Conservation (phyloP, 495 filamentous ascomycete species). For the Trichocladium uniseriatum region DNA sequence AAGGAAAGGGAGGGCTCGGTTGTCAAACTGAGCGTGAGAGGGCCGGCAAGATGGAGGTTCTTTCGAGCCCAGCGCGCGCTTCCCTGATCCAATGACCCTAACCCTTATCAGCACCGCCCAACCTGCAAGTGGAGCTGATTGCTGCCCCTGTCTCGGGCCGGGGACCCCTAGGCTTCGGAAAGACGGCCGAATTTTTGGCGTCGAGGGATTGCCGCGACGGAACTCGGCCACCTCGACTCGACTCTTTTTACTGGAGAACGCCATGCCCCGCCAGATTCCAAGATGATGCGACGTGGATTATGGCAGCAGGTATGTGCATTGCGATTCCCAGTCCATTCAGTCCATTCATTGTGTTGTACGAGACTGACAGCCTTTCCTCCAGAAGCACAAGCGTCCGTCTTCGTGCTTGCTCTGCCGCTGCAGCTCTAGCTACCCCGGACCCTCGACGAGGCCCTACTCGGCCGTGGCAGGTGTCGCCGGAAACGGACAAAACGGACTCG, state of each 20-base stretch:
- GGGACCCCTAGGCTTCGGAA: background rate
- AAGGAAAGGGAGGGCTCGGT: no score
- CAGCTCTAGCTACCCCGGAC: constrained; percentile 13
- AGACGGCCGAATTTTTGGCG: constrained; percentile 20
- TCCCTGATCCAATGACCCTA: no score
- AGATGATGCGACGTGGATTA: constrained; percentile 28
- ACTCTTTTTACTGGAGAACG: constrained; percentile 1
- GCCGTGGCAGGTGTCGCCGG: background rate
- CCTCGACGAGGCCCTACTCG: no score
- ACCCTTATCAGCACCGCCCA: no score
- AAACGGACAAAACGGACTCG: background rate
- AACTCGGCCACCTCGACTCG: background rate
- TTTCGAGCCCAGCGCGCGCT: no score
- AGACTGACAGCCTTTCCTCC: background rate
- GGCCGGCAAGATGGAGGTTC: no score
- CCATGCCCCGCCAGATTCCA: constrained; percentile 19
- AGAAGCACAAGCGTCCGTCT: constrained; percentile 21
- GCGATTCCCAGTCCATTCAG: no score
- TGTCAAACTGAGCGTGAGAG: no score
- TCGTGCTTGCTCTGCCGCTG: constrained; percentile 22
- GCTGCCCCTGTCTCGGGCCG: no score
- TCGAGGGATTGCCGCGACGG: background rate
- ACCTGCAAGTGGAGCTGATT: no score
- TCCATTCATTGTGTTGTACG: no score
- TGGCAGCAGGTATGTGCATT: constrained; percentile 25